Conservation (phyloP, 2,329 filamentous ascomycete genomes). For the Sporothrix sp. region DNA sequence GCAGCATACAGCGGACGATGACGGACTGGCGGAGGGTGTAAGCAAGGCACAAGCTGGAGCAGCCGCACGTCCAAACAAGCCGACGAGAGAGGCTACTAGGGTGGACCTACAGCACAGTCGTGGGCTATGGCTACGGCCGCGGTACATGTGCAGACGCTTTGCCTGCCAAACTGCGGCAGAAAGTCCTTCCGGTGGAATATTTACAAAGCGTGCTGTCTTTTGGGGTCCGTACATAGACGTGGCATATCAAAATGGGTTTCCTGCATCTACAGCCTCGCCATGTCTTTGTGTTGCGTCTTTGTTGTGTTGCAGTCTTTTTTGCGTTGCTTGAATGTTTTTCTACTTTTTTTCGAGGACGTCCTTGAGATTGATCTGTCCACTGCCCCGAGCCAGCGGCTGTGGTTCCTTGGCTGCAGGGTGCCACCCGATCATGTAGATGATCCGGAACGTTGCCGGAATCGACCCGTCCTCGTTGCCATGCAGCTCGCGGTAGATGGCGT, state of each 20-base stretch:
- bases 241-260: background rate
- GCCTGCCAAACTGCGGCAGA: no score
- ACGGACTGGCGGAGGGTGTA: constrained; percentile 88
- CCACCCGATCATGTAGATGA: constrained; percentile 99
- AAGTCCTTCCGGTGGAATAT: no score
- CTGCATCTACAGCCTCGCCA: no score
- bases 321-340: background rate
- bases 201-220: background rate
- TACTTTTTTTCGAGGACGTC: constrained; percentile 55
- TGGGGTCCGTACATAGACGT: background rate
- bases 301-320: background rate
- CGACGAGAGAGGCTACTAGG: background rate
- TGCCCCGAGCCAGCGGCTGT: constrained; percentile 72
- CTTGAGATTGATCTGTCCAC: constrained; percentile 78
- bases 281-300: background rate
- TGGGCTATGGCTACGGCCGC: no score
- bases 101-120: no score
- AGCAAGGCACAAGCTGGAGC: no score
- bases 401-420: constrained; percentile 72
- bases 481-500: constrained; percentile 79
- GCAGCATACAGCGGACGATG: constrained; percentile 90
- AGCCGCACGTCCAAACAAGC: background rate
- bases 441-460: constrained; percentile 82
- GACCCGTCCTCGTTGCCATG: constrained; percentile 72
- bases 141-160: no score